Percentiles rank a stretch among this genome's conserved stretches.
Evolutionary conservation across 1,284 basidiomycete species (phyloP).

Genomic region (Microbotryum lychnidis-dioicae): DNA sequence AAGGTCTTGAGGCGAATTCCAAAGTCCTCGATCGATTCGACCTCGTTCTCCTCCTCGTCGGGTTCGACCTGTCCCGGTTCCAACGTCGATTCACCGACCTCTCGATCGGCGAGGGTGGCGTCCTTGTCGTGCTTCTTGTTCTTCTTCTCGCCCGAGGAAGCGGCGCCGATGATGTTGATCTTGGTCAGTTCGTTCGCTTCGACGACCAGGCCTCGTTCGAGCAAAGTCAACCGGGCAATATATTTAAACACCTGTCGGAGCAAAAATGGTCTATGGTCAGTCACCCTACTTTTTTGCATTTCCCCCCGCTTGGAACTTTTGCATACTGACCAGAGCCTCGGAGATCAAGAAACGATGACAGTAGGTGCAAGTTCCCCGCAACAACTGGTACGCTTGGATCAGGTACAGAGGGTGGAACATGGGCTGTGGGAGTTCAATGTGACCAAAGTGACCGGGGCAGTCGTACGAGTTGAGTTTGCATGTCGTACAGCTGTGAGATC

Average conservation of each 20-base stretch:
- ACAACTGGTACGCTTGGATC: slow-evolving; percentile 77
- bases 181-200: slow-evolving; percentile 56
- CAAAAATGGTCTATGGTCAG: neutral
- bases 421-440: slow-evolving; percentile 90
- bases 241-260: slow-evolving; percentile 62
- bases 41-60: slow-evolving; percentile 38
- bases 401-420: slow-evolving; percentile 98
- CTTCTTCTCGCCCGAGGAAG: slow-evolving; percentile 9
- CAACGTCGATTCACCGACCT: slow-evolving; percentile 39
- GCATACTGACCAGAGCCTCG: slow-evolving; percentile 57
- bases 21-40: slow-evolving; percentile 55
- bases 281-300: too few relatives aligned
- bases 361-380: slow-evolving; percentile 87
- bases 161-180: slow-evolving; percentile 17
- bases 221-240: slow-evolving; percentile 74
- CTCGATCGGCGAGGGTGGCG: slow-evolving; percentile 38
- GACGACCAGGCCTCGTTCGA: slow-evolving; percentile 80
- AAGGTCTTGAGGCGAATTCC: slow-evolving; percentile 63
- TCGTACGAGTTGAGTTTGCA: slow-evolving; percentile 84
- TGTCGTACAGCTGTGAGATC: slow-evolving; percentile 67
- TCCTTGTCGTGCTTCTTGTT: slow-evolving; percentile 34
- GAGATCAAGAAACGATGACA: slow-evolving; percentile 88
- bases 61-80: slow-evolving; percentile 42
- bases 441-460: slow-evolving; percentile 98
- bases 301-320: slow-evolving; percentile 1